These are phyloP conservation scores for Galerina sulciceps DNA, from an alignment of 768 basidiomycete genomes.

Conservation along the genomic window DNA sequence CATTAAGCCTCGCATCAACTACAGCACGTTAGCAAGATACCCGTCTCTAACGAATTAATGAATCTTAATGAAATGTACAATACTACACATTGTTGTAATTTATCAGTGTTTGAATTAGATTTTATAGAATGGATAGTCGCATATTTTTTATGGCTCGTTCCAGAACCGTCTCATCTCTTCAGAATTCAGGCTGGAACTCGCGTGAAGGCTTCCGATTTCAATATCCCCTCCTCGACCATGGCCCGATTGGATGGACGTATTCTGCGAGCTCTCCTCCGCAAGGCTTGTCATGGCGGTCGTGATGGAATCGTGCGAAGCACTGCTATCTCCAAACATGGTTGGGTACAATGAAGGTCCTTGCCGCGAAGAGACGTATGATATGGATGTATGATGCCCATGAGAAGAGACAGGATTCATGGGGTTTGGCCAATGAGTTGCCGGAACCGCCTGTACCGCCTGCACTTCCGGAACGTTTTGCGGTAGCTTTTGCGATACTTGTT, in stretches of 20 bases:
- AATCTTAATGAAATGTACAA: too few species aligned
- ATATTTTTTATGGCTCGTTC: not conserved
- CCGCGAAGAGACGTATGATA: not conserved
- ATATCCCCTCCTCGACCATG: constrained; percentile 5
- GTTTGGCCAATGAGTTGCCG: not conserved
- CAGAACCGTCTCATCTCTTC: constrained; percentile 6
- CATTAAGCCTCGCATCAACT: too few species aligned
- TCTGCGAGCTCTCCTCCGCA: not conserved
- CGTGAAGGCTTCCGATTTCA: constrained; percentile 15
- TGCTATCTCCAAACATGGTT: constrained; percentile 4
- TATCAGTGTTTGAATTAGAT: too few species aligned
- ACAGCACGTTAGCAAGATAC: too few species aligned
- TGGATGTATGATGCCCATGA: not conserved
- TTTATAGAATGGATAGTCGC: too few species aligned
- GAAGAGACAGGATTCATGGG: not conserved
- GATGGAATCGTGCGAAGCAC: not conserved
- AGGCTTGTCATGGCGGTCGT: not conserved
- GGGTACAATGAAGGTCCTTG: not conserved
- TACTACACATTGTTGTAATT: too few species aligned
- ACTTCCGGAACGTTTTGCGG: too few species aligned
- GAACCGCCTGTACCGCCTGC: too few species aligned
- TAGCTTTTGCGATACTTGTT: too few species aligned
- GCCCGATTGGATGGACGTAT: not conserved
- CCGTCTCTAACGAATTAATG: too few species aligned
- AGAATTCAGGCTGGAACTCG: constrained; percentile 9